Evolutionary conservation across 1,284 basidiomycete species (phyloP).

Genomic region (Butyriboletus appendiculatus): DNA sequence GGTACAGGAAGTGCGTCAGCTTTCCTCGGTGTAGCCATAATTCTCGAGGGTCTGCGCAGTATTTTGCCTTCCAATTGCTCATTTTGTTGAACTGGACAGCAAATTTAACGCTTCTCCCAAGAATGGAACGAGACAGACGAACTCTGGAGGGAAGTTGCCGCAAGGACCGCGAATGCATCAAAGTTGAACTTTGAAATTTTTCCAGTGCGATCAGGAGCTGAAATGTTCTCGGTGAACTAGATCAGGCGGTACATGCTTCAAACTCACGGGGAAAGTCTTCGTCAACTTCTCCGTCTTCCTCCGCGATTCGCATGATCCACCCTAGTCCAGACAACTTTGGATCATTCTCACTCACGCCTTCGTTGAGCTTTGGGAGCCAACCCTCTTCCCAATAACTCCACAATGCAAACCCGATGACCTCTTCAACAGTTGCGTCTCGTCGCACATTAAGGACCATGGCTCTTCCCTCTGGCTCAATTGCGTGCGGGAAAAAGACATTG

Average conservation of each 20-base stretch:
- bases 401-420: constrained; percentile 92
- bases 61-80: constrained; percentile 74
- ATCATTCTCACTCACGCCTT: constrained; percentile 56
- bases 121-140: constrained; percentile 22
- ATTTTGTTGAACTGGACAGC: constrained; percentile 76
- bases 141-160: constrained; percentile 79
- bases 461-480: constrained; percentile 58
- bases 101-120: neutral
- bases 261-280: constrained; percentile 93
- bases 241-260: neutral
- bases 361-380: constrained; percentile 77
- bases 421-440: constrained; percentile 91
- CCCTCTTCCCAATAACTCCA: constrained; percentile 92
- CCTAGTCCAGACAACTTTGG: constrained; percentile 76
- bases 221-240: constrained; percentile 7
- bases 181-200: constrained; percentile 90
- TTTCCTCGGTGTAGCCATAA: constrained; percentile 64
- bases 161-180: constrained; percentile 87
- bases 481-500: constrained; percentile 88
- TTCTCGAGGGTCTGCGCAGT: constrained; percentile 71
- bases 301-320: constrained; percentile 95
- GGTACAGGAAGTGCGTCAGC: constrained; percentile 29
- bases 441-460: constrained; percentile 71
- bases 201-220: constrained; percentile 87
- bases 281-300: constrained; percentile 97